Evolutionary conservation across 2,329 filamentous ascomycete species (phyloP), one percentile per base, ranked within the genome.

Genomic region (Aurifilum marmelostoma): DNA sequence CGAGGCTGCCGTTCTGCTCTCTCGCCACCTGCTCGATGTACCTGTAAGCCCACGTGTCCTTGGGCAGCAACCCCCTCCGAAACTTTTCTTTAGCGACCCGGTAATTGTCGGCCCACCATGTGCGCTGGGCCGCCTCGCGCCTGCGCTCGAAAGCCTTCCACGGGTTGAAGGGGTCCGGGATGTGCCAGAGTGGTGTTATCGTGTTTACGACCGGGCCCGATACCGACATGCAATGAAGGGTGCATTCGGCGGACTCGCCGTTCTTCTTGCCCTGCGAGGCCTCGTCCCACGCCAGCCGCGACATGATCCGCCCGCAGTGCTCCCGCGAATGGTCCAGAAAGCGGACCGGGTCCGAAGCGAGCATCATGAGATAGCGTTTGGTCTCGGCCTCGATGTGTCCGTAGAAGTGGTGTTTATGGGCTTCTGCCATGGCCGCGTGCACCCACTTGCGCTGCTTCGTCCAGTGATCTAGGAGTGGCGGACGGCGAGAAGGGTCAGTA

Each of bases 161-260:
- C 6, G 82, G 82, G 74, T 85, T 85, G 27, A 82, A 43, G 0
- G 79, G 75, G 69, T 80, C 78, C 1, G 81, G 80, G 1, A 85
- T 73, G 50, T 80, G 71, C 83, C 83, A 85, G 3, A 85, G 74
- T 0, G 83, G 82, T n/a, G 82, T 81, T 73, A 84, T 74, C 3
- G 82, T 83, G 75, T 85, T 85, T 73, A 84, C 81, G 66, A 85
- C 77, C 18, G 83, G 83, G 0, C 83, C 83, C 5, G 82, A 84
- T n/a, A 85, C 81, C 24, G 82, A 84, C 83, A 85, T 85, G 72
- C 80, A 83, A 65, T 82, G 82, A 61, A 85, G 77, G 1, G 83
- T 85, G 67, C 74, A 74, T 75, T 83, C 81, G 66, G 83, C 83
- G 69, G 79, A 81, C 59, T 83, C 79, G 56, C 82, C 83, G 71